Evolutionary conservation across 768 basidiomycete genomes (phyloP).

Genomic region (Tricholomella constricta): DNA sequence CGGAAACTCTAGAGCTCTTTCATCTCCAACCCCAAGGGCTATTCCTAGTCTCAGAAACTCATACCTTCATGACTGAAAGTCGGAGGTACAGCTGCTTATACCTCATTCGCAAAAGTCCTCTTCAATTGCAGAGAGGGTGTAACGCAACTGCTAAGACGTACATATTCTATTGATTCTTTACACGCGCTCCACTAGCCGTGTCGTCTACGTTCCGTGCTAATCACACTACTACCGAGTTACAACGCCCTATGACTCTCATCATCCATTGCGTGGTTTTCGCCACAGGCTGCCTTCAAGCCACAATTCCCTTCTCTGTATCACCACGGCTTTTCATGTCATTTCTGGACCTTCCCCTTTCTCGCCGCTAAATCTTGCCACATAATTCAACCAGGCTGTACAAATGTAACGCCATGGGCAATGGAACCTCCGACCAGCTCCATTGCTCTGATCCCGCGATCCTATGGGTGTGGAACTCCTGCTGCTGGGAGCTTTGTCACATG

Average conservation of each 20-base stretch:
- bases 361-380: no score
- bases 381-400: not conserved
- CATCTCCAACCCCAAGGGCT: no score
- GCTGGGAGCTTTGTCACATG: not conserved
- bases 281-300: slow-evolving; percentile 19
- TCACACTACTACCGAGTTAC: not conserved
- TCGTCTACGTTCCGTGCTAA: not conserved
- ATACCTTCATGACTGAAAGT: no score
- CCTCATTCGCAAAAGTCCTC: no score
- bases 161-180: not conserved
- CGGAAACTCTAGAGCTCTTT: no score
- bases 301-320: not conserved
- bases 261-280: slow-evolving; percentile 21
- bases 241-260: slow-evolving; percentile 8
- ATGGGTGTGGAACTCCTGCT: not conserved
- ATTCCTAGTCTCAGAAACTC: no score
- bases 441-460: not conserved
- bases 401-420: not conserved
- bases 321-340: not conserved
- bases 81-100: no score
- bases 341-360: not conserved
- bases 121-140: no score
- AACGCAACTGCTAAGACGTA: no score
- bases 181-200: not conserved
- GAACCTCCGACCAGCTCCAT: not conserved